These are phyloP conservation scores for Bremia lactucae DNA, from an alignment of 352 stramenopile genomes.

Conservation along the genomic window DNA sequence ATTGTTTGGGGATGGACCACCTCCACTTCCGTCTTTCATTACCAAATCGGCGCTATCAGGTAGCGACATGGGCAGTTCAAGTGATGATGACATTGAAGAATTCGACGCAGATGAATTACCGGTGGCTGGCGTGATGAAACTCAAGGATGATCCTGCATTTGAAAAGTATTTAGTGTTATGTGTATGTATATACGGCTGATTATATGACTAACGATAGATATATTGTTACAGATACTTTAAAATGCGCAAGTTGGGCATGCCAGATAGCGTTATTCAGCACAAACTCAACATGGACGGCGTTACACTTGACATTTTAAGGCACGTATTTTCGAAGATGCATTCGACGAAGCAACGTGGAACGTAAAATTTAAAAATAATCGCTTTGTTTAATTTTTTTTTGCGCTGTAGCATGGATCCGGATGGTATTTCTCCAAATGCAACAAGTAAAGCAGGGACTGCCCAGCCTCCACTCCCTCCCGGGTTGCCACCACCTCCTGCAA, in stretches of 20 bases:
- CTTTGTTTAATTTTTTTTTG: not conserved
- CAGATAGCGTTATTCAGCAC: constrained; percentile 67
- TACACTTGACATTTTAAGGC: constrained; percentile 64
- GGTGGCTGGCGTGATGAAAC: constrained; percentile 37
- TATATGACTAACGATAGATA: not conserved
- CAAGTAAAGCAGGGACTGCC: constrained; percentile 6
- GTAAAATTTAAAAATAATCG: not conserved
- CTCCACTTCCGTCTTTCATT: constrained; percentile 21
- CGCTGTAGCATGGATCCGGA: constrained; percentile 62
- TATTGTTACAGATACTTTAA: constrained; percentile 54
- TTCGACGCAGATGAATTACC: constrained; percentile 27
- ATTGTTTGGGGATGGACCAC: constrained; percentile 40
- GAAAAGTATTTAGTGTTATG: constrained; percentile 34
- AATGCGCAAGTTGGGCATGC: constrained; percentile 76
- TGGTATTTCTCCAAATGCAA: constrained; percentile 54
- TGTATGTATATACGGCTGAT: not conserved
- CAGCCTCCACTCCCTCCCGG: constrained; percentile 26
- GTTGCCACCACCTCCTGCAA: constrained; percentile 27
- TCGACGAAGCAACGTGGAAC: too few species aligned
- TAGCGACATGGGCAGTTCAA: constrained; percentile 45
- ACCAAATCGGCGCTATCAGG: constrained; percentile 9
- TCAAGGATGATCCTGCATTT: constrained; percentile 74
- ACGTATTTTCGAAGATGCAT: constrained; percentile 2
- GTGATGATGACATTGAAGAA: constrained; percentile 42
- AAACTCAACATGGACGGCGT: constrained; percentile 76